Conservation (phyloP, 75 land plant species). For the Cunninghamia lanceolata region DNA sequence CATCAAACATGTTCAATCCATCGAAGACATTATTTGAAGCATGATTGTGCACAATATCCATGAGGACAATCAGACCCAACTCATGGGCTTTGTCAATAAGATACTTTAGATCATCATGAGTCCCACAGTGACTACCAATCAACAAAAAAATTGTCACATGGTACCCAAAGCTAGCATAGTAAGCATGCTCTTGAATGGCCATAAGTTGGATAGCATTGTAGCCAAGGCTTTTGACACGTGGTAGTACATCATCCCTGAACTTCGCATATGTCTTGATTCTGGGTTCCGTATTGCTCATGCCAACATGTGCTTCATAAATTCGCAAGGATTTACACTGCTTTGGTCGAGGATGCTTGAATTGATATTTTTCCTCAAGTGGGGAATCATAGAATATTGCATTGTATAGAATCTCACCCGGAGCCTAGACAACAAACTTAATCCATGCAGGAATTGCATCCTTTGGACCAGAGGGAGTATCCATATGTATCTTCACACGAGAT, state of each 20-base stretch:
- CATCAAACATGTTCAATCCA: no score
- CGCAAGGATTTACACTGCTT: no score
- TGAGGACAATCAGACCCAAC: slow-evolving; percentile 77
- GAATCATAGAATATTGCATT: slow-evolving; percentile 93
- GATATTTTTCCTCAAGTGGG: slow-evolving; percentile 79
- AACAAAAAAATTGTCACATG: slow-evolving; percentile 92
- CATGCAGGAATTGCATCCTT: slow-evolving; percentile 96
- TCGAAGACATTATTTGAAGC: no score
- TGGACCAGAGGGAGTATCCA: slow-evolving; percentile 86
- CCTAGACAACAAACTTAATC: slow-evolving; percentile 88
- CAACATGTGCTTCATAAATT: no score
- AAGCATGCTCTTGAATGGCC: slow-evolving; percentile 96
- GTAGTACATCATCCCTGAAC: slow-evolving; percentile 89
- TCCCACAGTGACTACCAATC: slow-evolving; percentile 92
- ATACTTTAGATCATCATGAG: slow-evolving; percentile 91
- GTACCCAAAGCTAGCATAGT: slow-evolving; percentile 94
- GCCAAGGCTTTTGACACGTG: slow-evolving; percentile 86
- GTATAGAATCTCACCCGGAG: slow-evolving; percentile 92
- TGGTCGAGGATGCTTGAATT: no score
- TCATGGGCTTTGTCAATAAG: slow-evolving; percentile 93
- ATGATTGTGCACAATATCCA: slow-evolving; percentile 98
- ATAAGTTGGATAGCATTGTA: slow-evolving; percentile 96
- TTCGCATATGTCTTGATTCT: slow-evolving; percentile 73
- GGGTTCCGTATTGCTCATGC: no score
- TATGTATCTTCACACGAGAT: slow-evolving; percentile 54